phyloP scores from a whole-genome alignment of 495 filamentous ascomycete genomes.

The Opeltia flavorubescens region DNA sequence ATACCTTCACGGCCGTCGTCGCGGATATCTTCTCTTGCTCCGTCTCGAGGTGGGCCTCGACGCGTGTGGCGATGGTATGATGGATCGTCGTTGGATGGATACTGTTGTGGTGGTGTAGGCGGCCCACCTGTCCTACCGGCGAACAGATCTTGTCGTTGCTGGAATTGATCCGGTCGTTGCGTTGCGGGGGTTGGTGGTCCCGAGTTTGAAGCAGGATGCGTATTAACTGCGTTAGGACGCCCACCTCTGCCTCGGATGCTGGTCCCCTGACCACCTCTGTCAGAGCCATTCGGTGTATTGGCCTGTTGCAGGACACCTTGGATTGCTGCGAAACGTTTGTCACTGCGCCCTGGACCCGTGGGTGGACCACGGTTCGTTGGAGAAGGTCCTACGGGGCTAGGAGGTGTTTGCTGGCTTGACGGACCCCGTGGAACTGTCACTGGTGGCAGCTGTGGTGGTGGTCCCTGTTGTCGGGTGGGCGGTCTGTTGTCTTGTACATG shows the following conservation, averaged over 20 bases:
- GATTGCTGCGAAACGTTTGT: conserved; percentile 16
- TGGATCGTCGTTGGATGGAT: conserved; percentile 6
- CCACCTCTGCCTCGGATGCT: conserved; percentile 18
- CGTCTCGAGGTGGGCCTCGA: conserved; percentile 2
- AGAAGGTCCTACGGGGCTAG: conserved; percentile 7
- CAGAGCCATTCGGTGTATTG: conserved; percentile 2
- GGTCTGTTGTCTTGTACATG: conserved; percentile 3
- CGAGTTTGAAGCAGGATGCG: conserved; percentile 8
- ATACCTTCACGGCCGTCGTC: neutral
- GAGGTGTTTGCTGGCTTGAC: conserved; percentile 7
- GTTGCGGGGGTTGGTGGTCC: conserved; percentile 8
- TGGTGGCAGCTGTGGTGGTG: conserved; percentile 2
- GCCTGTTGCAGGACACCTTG: conserved; percentile 16
- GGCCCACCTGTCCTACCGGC: conserved; percentile 6
- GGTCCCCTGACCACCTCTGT: conserved; percentile 15
- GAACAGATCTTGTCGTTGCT: conserved; percentile 11
- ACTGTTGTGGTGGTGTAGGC: neutral
- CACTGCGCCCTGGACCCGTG: conserved; percentile 14
- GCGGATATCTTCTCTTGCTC: conserved; percentile 3
- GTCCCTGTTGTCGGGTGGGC: conserved; percentile 1
- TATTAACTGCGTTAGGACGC: conserved; percentile 11
- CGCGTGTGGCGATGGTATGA: conserved; percentile 9
- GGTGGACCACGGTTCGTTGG: conserved; percentile 13
- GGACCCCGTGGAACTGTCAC: conserved; percentile 9
- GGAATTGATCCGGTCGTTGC: conserved; percentile 2